A percentile compares a stretch with the other conserved stretches of the same genome.
Evolutionary conservation across 2,329 filamentous ascomycete genomes (phyloP).

Genomic region (Monosporascus ibericus): DNA sequence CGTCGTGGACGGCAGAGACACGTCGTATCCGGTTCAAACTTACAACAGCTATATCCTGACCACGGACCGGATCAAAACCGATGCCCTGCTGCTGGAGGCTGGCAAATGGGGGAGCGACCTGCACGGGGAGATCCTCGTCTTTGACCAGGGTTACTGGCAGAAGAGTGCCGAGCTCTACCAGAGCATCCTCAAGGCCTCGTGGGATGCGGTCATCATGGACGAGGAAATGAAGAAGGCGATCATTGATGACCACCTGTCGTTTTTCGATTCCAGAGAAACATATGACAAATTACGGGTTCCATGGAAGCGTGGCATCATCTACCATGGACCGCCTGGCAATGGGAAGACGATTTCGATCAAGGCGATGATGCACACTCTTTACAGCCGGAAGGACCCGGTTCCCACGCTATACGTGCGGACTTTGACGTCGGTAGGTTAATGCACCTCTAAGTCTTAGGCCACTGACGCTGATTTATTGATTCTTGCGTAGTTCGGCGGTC

Average conservation of each 20-base stretch:
- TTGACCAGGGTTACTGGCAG: slow-evolving; percentile 56
- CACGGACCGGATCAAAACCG: slow-evolving; percentile 25
- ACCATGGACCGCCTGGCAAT: slow-evolving; percentile 57
- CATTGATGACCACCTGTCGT: slow-evolving; percentile 57
- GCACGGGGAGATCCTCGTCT: slow-evolving; percentile 61
- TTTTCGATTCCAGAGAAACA: slow-evolving; percentile 54
- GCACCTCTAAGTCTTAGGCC: no score
- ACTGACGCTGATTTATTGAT: background rate
- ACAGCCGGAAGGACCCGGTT: slow-evolving; percentile 43
- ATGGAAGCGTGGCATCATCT: slow-evolving; percentile 67
- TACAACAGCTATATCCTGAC: slow-evolving; percentile 35
- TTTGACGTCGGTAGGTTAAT: slow-evolving; percentile 30
- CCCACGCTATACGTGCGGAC: slow-evolving; percentile 57
- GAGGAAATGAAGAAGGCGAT: slow-evolving; percentile 58
- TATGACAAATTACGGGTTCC: slow-evolving; percentile 58
- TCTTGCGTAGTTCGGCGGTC: slow-evolving; percentile 40
- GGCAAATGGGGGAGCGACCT: slow-evolving; percentile 49
- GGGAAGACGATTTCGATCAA: slow-evolving; percentile 68
- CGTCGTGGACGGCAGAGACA: slow-evolving; percentile 34
- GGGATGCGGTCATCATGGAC: slow-evolving; percentile 63
- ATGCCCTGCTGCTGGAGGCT: slow-evolving; percentile 49
- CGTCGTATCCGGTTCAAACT: slow-evolving; percentile 21
- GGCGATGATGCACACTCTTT: slow-evolving; percentile 61
- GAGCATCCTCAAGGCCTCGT: slow-evolving; percentile 48
- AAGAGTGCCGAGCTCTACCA: slow-evolving; percentile 56